Evolutionary conservation across 495 filamentous ascomycete genomes (phyloP), one percentile per base, ranked within the genome.

Genomic region (Cercophora sp.): DNA sequence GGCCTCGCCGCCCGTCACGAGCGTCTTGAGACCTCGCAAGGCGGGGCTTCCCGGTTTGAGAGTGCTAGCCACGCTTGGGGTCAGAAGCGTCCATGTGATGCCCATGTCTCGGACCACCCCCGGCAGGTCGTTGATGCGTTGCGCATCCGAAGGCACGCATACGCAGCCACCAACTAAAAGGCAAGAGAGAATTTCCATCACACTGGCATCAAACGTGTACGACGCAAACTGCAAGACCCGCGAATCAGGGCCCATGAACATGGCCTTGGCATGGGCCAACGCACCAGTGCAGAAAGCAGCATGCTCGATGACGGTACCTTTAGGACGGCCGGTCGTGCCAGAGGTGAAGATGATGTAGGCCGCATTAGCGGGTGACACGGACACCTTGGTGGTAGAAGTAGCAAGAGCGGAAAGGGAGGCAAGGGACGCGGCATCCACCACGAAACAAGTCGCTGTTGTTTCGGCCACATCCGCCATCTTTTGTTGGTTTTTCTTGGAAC

Each of bases 331-430:
- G 4, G 74, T 77, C 11, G 66, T 70, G 1, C 74, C 76, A 54
- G 77, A 75, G 1, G 82, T 84, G 55, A 78, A 85, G 11, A 82
- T 70, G n/a, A 84, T 63, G 56, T 79, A 87, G 13, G 65, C 70
- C 3, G 63, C 35, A 53, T 71, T 68, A 41, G 45, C 55, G 58
- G 45, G 70, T 11, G 48, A 22, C 5, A 44, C 37, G 0, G 25
- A 10, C 4, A 35, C 11, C 11, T 39, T 1, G 34, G 19, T 29
- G 5, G 10, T 32, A 2, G 23, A 13, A 6, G 16, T 8, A 16
- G 15, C 29, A 19, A 16, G 9, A 23, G 23, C 5, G 16, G 34
- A 24, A 9, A 56, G 42, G 10, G 47, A 11, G 1, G 25, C 16
- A 4, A 45, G 29, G 18, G 56, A 53, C 16, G 40, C 47, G 1